Evolutionary conservation across 306 rosid genomes (phyloP).

Genomic region (Lupinus albus): DNA sequence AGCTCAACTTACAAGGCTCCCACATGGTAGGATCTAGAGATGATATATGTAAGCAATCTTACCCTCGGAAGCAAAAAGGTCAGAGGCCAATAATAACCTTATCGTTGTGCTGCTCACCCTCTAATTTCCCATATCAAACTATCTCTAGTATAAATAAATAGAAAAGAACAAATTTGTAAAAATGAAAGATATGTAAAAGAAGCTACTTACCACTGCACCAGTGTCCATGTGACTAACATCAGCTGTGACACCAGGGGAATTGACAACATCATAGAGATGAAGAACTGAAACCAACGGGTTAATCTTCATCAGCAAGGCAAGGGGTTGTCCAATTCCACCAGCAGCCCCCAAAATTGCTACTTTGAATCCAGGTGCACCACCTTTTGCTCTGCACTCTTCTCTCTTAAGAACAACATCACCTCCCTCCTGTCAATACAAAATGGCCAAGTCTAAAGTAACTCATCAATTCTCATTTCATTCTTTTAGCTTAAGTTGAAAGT

Average conservation of each 20-base stretch:
- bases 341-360: conserved; percentile 96
- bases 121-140: too few species aligned
- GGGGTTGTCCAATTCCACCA: conserved; percentile 95
- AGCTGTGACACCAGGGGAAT: conserved; percentile 94
- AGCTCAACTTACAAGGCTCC: too few species aligned
- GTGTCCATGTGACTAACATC: conserved; percentile 97
- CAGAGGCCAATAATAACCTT: too few species aligned
- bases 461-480: too few species aligned
- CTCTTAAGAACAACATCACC: conserved; percentile 44
- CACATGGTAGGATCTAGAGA: too few species aligned
- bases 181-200: conserved; percentile 22
- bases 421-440: conserved; percentile 40
- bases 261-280: conserved; percentile 96
- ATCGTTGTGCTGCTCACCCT: too few species aligned
- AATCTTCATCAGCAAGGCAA: conserved; percentile 86
- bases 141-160: too few species aligned
- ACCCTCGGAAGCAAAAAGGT: too few species aligned
- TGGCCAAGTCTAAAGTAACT: background rate
- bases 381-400: conserved; percentile 69
- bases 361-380: conserved; percentile 86
- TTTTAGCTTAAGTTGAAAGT: too few species aligned
- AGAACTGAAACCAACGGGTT: conserved; percentile 90
- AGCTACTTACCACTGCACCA: conserved; percentile 92
- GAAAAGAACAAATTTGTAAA: background rate
- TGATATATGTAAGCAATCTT: too few species aligned